phyloP scores from a whole-genome alignment of 441 rosid species.

The Eruca vesicaria region DNA sequence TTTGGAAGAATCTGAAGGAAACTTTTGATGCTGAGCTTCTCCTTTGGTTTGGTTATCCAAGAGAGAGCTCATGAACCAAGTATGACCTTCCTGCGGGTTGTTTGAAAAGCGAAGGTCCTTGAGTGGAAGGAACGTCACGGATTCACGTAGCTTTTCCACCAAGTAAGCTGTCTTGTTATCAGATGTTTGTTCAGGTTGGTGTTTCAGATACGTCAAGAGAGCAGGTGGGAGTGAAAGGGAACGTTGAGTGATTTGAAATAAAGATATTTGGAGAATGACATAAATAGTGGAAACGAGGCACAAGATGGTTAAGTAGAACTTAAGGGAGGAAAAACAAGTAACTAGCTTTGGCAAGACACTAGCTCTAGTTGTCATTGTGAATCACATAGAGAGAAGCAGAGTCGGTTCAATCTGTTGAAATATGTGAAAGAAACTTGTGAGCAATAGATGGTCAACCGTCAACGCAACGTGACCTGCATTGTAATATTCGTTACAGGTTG shows the following conservation, averaged over 20 bases:
- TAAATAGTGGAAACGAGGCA: slow-evolving; percentile 39
- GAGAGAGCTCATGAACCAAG: slow-evolving; percentile 84
- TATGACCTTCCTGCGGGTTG: slow-evolving; percentile 56
- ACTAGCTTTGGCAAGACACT: neutral
- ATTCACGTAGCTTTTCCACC: slow-evolving; percentile 49
- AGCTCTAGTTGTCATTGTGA: neutral
- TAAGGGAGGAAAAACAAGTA: neutral
- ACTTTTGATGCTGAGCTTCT: slow-evolving; percentile 62
- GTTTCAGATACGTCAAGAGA: slow-evolving; percentile 12
- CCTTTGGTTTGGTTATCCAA: slow-evolving; percentile 54
- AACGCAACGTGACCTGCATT: neutral
- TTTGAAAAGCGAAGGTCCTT: slow-evolving; percentile 57
- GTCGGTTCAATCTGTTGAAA: neutral
- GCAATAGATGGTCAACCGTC: too few species aligned
- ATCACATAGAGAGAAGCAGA: neutral
- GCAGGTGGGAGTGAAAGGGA: slow-evolving; percentile 18
- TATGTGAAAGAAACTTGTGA: too few species aligned
- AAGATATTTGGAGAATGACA: slow-evolving; percentile 46
- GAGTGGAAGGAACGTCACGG: slow-evolving; percentile 70
- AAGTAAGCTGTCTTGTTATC: slow-evolving; percentile 18
- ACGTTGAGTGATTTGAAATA: slow-evolving; percentile 33
- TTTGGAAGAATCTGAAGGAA: slow-evolving; percentile 58
- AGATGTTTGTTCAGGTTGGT: slow-evolving; percentile 20
- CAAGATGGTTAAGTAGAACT: slow-evolving; percentile 28
- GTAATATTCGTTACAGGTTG: neutral